phyloP scores from a whole-genome alignment of 1,284 basidiomycete species.

The Vanrija pseudolonga region DNA sequence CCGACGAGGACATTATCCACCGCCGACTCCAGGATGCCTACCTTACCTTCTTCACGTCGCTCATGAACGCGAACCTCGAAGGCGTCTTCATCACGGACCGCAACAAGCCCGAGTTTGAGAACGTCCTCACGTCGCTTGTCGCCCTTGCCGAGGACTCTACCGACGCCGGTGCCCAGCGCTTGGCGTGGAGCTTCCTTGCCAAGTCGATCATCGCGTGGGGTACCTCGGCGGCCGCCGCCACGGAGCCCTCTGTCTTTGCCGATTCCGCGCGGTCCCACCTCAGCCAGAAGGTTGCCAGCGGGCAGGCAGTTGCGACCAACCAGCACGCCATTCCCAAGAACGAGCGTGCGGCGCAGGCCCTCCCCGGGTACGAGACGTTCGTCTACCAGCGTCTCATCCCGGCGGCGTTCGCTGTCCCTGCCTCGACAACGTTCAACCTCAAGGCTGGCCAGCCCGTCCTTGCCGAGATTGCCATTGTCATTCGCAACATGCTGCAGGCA shows the following conservation, averaged over 20 bases:
- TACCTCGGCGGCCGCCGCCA: conserved; percentile 52
- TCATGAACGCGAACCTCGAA: conserved; percentile 77
- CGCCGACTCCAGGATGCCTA: conserved; percentile 88
- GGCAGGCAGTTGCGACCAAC: conserved; percentile 30
- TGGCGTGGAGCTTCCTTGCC: conserved; percentile 76
- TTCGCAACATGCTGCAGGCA: conserved; percentile 73
- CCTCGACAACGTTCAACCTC: conserved; percentile 74
- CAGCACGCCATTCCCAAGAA: conserved; percentile 38
- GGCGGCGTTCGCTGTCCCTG: conserved; percentile 76
- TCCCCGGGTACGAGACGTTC: conserved; percentile 91
- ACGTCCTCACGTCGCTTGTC: conserved; percentile 62
- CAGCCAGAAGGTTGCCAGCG: conserved; percentile 50
- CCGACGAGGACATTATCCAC: conserved; percentile 82
- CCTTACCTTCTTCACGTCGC: conserved; percentile 73
- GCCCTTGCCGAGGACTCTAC: conserved; percentile 66
- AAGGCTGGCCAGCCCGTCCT: conserved; percentile 81
- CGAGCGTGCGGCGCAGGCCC: conserved; percentile 50
- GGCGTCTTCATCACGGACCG: conserved; percentile 70
- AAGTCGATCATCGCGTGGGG: conserved; percentile 73
- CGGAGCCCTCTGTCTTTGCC: conserved; percentile 39
- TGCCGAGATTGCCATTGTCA: conserved; percentile 77
- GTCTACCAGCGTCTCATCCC: conserved; percentile 86
- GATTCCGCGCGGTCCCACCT: conserved; percentile 35
- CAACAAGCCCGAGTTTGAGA: conserved; percentile 76
- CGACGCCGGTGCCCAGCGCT: conserved; percentile 71